Percentiles rank a stretch among this genome's conserved stretches.
These are phyloP conservation scores for Agaricus subrufescens DNA, from an alignment of 768 basidiomycete genomes.

Conservation along the genomic window DNA sequence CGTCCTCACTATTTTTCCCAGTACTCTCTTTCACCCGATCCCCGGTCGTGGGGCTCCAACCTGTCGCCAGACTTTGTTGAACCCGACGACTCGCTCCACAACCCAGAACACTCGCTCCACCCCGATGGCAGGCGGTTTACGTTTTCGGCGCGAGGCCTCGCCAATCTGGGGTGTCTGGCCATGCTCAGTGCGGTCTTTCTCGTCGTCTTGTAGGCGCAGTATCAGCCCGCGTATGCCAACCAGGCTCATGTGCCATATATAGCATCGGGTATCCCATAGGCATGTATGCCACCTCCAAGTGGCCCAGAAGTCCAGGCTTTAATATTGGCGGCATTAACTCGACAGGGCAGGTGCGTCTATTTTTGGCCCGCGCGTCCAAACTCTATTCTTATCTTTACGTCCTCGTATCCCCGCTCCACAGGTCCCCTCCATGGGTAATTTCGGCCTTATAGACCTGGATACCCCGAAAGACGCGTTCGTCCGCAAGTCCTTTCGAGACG, in stretches of 20 bases:
- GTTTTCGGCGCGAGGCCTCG: constrained; percentile 57
- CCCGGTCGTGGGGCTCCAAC: constrained; percentile 60
- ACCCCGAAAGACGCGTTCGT: constrained; percentile 54
- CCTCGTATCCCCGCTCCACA: constrained; percentile 21
- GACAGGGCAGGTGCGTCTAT: constrained; percentile 49
- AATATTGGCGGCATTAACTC: constrained; percentile 58
- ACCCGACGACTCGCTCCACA: constrained; percentile 69
- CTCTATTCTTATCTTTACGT: neutral
- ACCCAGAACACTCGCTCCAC: constrained; percentile 41
- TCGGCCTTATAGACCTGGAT: constrained; percentile 54
- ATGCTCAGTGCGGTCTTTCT: constrained; percentile 45
- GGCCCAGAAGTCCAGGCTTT: constrained; percentile 20
- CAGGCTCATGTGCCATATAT: neutral
- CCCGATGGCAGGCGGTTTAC: constrained; percentile 32
- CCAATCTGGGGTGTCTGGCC: constrained; percentile 68
- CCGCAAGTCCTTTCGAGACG: constrained; percentile 54
- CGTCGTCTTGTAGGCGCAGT: constrained; percentile 51
- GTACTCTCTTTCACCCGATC: constrained; percentile 66
- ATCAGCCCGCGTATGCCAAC: neutral
- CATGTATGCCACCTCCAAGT: constrained; percentile 21
- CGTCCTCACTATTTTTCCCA: constrained; percentile 17
- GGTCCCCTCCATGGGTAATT: constrained; percentile 61
- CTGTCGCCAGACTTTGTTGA: constrained; percentile 52
- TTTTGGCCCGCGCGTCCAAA: constrained; percentile 18
- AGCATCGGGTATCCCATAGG: constrained; percentile 49